Percentiles rank a stretch among this genome's conserved stretches.
Evolutionary conservation across 345 rosid genomes (phyloP).

Genomic region (Pistacia vera): DNA sequence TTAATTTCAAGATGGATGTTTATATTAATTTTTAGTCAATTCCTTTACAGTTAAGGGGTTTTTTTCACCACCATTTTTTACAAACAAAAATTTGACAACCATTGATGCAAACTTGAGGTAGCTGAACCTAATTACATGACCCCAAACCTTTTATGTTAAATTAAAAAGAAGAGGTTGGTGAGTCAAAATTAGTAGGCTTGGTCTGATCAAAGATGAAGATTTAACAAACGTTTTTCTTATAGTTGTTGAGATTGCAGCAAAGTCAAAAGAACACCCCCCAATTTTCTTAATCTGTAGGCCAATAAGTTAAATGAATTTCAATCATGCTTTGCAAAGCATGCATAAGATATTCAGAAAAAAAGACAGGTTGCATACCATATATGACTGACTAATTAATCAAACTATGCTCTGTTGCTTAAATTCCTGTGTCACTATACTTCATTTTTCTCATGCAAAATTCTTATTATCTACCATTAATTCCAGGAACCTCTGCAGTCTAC

Average conservation of each 20-base stretch:
- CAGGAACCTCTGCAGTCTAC: neutral
- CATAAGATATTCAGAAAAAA: neutral
- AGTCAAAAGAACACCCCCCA: neutral
- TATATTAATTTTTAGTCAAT: neutral
- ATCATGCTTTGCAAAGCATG: neutral
- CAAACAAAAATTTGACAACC: neutral
- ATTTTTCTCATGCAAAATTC: neutral
- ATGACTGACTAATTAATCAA: neutral
- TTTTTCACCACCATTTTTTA: neutral
- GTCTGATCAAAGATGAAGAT: neutral
- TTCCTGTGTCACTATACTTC: neutral
- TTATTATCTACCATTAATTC: constrained; percentile 5
- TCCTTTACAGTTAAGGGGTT: neutral
- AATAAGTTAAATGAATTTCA: too few species aligned
- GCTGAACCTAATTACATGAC: neutral
- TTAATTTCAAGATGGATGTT: neutral
- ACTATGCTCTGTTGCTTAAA: neutral
- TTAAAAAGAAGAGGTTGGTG: neutral
- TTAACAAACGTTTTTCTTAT: neutral
- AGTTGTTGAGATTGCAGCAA: neutral
- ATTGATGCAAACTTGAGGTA: neutral
- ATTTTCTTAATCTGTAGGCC: neutral
- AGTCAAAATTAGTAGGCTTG: neutral
- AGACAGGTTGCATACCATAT: neutral
- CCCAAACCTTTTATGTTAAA: neutral